Conservation (phyloP, 345 rosid species). For the Aethionema arabicum region DNA sequence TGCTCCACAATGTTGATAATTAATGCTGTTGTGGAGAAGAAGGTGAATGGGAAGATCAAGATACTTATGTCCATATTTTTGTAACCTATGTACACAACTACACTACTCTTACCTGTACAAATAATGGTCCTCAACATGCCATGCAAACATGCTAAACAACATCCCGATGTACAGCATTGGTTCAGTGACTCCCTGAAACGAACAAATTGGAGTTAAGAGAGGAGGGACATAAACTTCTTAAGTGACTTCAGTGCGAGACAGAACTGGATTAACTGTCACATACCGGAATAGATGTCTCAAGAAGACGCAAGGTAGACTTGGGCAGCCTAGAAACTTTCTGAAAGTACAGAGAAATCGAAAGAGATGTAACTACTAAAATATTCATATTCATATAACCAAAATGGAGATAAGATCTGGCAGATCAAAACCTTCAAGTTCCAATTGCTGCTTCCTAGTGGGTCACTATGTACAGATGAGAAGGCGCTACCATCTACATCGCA, state of each 20-base stretch:
- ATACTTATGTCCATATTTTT: background rate
- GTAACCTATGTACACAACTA: conserved; percentile 5
- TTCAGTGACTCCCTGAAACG: conserved; percentile 95
- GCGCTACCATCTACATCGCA: conserved; percentile 99
- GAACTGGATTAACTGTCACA: conserved; percentile 3
- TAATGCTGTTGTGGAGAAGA: conserved; percentile 58
- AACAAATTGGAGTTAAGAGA: conserved; percentile 19
- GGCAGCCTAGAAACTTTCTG: conserved; percentile 87
- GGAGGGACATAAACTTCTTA: background rate
- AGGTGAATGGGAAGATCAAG: background rate
- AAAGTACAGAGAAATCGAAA: conserved; percentile 26
- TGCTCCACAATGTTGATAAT: conserved; percentile 99
- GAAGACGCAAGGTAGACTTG: conserved; percentile 84
- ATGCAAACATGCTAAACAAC: conserved; percentile 98
- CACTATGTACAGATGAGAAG: conserved; percentile 83
- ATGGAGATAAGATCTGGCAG: conserved; percentile 24
- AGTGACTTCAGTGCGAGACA: conserved; percentile 2
- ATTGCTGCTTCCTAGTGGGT: conserved; percentile 95
- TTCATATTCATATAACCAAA: conserved; percentile 2
- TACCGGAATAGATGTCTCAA: conserved; percentile 90
- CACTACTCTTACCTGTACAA: conserved; percentile 73
- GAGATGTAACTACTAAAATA: conserved; percentile 16
- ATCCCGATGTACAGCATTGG: conserved; percentile 99
- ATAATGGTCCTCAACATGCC: conserved; percentile 99
- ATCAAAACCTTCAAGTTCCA: conserved; percentile 93